phyloP scores from a whole-genome alignment of 257 asterid genomes.

The Capsicum chinense region DNA sequence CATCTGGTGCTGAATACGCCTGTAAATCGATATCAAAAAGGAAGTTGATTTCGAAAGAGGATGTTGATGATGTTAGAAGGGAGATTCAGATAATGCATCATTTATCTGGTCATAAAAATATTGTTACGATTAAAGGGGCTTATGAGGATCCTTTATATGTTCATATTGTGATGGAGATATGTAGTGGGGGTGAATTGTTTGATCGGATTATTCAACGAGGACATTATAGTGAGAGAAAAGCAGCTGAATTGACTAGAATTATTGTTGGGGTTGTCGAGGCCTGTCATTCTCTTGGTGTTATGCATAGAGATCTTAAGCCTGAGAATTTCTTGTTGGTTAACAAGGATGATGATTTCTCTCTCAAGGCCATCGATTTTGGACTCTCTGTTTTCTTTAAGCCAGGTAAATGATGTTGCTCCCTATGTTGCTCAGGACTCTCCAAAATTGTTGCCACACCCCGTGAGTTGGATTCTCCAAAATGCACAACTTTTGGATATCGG shows the following conservation, averaged over 20 bases:
- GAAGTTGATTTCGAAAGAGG: slow-evolving; percentile 30
- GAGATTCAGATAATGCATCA: slow-evolving; percentile 39
- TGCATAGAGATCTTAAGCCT: slow-evolving; percentile 37
- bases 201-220: slow-evolving; percentile 32
- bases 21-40: slow-evolving; percentile 32
- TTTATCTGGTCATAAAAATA: slow-evolving; percentile 32
- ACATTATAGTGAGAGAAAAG: slow-evolving; percentile 33
- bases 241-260: slow-evolving; percentile 32
- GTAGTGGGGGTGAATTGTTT: slow-evolving; percentile 15
- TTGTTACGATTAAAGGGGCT: slow-evolving; percentile 29
- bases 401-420: slow-evolving; percentile 1
- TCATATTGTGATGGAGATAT: slow-evolving; percentile 34
- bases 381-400: slow-evolving; percentile 26
- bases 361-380: slow-evolving; percentile 28
- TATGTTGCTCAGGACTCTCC: too few relatives aligned
- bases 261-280: slow-evolving; percentile 34
- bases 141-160: slow-evolving; percentile 32
- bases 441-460: too few relatives aligned
- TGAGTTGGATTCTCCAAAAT: too few relatives aligned
- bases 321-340: slow-evolving; percentile 31
- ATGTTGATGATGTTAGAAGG: slow-evolving; percentile 32
- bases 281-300: slow-evolving; percentile 33
- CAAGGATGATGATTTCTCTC: slow-evolving; percentile 29
- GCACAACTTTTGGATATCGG: too few relatives aligned
- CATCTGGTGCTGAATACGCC: slow-evolving; percentile 16